Conservation (phyloP, 129 eudicot genomes). For the Helichrysum umbraculigerum region DNA sequence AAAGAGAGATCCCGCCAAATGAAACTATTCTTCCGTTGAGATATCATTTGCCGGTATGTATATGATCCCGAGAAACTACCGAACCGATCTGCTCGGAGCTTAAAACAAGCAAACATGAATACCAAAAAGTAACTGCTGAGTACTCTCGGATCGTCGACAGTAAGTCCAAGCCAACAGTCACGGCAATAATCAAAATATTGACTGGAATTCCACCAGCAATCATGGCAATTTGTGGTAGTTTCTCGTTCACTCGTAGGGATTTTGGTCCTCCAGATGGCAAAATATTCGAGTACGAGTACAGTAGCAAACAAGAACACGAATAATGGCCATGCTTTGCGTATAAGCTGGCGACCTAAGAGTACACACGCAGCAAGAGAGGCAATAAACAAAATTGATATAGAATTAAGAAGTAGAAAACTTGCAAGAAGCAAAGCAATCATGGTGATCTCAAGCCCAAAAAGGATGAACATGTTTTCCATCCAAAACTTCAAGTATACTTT, state of each 20-base stretch:
- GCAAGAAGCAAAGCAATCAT: conserved; percentile 51
- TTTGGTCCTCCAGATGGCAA: conserved; percentile 48
- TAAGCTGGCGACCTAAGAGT: conserved; percentile 47
- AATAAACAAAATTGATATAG: conserved; percentile 42
- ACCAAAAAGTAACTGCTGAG: conserved; percentile 48
- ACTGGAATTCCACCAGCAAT: conserved; percentile 47
- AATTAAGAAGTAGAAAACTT: conserved; percentile 49
- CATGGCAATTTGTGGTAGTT: conserved; percentile 42
- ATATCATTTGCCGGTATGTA: conserved; percentile 39
- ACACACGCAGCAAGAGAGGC: conserved; percentile 55
- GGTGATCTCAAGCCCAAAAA: conserved; percentile 58
- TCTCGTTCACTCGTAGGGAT: conserved; percentile 29
- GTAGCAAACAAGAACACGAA: conserved; percentile 46
- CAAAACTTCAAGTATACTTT: conserved; percentile 48
- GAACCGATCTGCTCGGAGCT: conserved; percentile 53
- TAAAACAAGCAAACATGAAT: conserved; percentile 56
- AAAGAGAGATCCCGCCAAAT: conserved; percentile 51
- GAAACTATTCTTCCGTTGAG: conserved; percentile 40
- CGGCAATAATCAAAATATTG: conserved; percentile 40
- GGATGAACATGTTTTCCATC: conserved; percentile 54
- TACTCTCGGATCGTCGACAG: conserved; percentile 51
- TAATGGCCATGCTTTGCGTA: conserved; percentile 51
- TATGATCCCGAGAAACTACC: conserved; percentile 42
- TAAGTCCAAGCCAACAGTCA: conserved; percentile 53
- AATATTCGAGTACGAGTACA: conserved; percentile 47